A percentile compares a stretch with the other conserved stretches of the same genome.
phyloP scores from a whole-genome alignment of 257 asterid species.

The Solanum megistacrolobum region DNA sequence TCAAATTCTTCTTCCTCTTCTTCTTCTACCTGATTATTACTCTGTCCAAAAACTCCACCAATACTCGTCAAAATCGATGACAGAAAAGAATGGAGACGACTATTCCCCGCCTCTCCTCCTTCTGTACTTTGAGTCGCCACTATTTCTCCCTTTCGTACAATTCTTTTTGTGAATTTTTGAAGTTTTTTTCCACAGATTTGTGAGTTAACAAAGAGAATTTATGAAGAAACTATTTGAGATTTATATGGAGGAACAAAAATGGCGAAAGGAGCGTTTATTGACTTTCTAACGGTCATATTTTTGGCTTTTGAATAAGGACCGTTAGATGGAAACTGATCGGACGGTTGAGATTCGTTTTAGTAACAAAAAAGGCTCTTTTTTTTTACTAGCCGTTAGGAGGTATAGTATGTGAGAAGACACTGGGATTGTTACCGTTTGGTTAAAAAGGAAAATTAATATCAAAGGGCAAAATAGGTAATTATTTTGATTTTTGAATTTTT shows the following conservation, averaged over 20 bases:
- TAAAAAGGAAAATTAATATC: neutral
- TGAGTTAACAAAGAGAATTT: neutral
- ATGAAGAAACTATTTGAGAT: neutral
- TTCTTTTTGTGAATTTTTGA: neutral
- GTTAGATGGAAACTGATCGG: neutral
- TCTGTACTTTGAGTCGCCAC: neutral
- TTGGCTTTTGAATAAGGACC: neutral
- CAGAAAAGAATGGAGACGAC: neutral
- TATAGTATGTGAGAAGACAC: neutral
- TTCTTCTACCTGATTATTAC: neutral
- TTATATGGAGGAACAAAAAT: neutral
- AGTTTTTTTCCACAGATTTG: neutral
- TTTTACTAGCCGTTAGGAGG: neutral
- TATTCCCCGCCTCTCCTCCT: neutral
- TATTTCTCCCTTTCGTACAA: neutral
- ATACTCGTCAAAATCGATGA: neutral
- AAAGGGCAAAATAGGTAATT: neutral
- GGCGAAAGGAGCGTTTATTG: neutral
- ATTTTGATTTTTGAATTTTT: too few relatives aligned
- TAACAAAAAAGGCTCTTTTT: neutral
- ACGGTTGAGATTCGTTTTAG: neutral
- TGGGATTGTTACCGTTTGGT: neutral
- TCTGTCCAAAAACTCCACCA: neutral
- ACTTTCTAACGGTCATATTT: neutral
- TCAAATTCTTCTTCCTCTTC: neutral